Evolutionary conservation across 192 early-diverging fungal genomes (phyloP), one percentile per base, ranked within the genome.

Genomic region (Gigaspora rosea): DNA sequence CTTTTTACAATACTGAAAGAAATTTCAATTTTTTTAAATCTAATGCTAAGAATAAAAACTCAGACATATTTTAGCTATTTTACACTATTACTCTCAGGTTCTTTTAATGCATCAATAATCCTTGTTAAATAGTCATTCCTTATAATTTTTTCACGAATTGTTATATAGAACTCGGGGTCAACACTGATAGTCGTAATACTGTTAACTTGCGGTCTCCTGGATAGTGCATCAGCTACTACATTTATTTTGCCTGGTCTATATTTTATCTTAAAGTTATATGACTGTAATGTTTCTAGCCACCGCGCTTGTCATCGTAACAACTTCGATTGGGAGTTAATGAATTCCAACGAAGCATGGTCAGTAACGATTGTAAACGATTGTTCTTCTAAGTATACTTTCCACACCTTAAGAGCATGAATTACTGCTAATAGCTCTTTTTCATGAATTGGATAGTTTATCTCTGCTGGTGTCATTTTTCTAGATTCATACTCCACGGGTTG

Each of bases 261-360:
- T 18, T 59, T 2, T 3, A 82, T 50, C 0, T 75, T 36, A 47
- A 65, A 73, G 2, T 77, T 51, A 71, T 69, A 72, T 11, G 71
- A 33, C 15, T 68, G 4, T 0, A 79, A 20, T 1, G 62, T 49
- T 32, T 75, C 73, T 10, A 77, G 56, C 82, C 77, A 80, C 8
- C 65, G 35, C 0, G 16, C 49, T 27, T 27, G 27, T 27, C 27
- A 0, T 27, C 27, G 27, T 27, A 27, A 27, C 27, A 27, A 27
- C 27, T 50, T 77, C 80, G 82, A 84, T 16, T 78, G 65, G 3
- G 65, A 81, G 48, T 82, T 82, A 59, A 87, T 78, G 32, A 79
- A 82, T 8, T 35, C n/a, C 2, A 88, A 75, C 0, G 83, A 82
- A 61, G 74, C 77, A 52, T 88, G 85, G 62, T 85, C 82, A 2